Evolutionary conservation across 495 filamentous ascomycete genomes (phyloP).

Genomic region (Friedmanniomyces endolithicus): DNA sequence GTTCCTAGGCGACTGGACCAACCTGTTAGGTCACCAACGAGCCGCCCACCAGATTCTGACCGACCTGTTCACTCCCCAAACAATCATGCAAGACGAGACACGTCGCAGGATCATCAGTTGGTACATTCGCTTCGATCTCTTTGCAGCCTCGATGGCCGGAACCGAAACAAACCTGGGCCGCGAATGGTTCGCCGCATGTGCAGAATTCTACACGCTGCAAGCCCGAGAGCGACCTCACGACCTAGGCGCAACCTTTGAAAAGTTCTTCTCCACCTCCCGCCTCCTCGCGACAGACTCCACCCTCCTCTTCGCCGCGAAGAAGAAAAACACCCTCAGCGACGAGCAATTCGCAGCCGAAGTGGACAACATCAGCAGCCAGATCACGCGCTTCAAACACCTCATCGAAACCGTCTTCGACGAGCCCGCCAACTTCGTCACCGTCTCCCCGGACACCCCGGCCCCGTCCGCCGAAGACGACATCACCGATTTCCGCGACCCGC

Average conservation of each 20-base stretch:
- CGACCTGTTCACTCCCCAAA: slow-evolving; percentile 63
- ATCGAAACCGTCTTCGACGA: slow-evolving; percentile 48
- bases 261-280: slow-evolving; percentile 50
- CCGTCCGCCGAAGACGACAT: slow-evolving; percentile 51
- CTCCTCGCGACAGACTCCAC: slow-evolving; percentile 72
- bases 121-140: slow-evolving; percentile 84
- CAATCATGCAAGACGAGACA: slow-evolving; percentile 55
- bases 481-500: slow-evolving; percentile 57
- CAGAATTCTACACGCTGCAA: slow-evolving; percentile 50
- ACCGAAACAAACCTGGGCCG: slow-evolving; percentile 58
- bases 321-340: slow-evolving; percentile 46
- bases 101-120: slow-evolving; percentile 64
- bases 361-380: slow-evolving; percentile 38
- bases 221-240: slow-evolving; percentile 48
- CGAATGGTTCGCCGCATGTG: slow-evolving; percentile 64
- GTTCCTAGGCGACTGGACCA: slow-evolving; percentile 88
- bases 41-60: slow-evolving; percentile 74
- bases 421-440: slow-evolving; percentile 5
- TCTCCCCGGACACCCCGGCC: slow-evolving; percentile 25
- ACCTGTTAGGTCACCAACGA: slow-evolving; percentile 81
- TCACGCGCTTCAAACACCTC: slow-evolving; percentile 44
- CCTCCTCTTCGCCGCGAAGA: slow-evolving; percentile 56
- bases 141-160: slow-evolving; percentile 69
- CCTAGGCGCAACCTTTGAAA: slow-evolving; percentile 52
- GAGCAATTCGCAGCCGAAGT: slow-evolving; percentile 56